Evolutionary conservation across 352 stramenopile genomes (phyloP).

Genomic region (Globisporangium carolinianum): DNA sequence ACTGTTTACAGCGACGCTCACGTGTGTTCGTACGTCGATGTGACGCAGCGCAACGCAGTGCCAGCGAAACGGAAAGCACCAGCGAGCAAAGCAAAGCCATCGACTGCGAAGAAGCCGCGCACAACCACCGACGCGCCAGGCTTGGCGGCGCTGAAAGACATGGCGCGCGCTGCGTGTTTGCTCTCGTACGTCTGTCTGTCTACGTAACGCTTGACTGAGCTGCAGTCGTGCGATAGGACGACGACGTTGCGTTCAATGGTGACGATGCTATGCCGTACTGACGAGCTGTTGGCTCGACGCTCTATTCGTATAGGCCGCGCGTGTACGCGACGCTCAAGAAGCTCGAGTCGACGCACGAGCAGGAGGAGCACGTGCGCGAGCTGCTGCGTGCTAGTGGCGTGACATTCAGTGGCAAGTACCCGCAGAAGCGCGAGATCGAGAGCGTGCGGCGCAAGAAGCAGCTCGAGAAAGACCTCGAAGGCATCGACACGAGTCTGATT

Average conservation of each 20-base stretch:
- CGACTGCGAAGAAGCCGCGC: conserved; percentile 18
- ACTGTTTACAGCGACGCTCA: not conserved
- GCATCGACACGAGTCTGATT: conserved; percentile 78
- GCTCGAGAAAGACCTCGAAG: conserved; percentile 68
- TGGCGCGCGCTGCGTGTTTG: conserved; percentile 57
- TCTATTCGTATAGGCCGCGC: conserved; percentile 26
- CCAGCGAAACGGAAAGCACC: not conserved
- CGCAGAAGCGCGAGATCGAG: conserved; percentile 54
- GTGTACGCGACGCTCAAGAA: conserved; percentile 59
- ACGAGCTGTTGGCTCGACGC: not conserved
- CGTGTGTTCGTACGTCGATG: not conserved
- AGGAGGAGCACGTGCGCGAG: conserved; percentile 55
- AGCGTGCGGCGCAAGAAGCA: conserved; percentile 62
- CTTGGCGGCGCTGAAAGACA: conserved; percentile 54
- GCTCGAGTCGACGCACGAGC: conserved; percentile 26
- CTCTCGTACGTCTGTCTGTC: conserved; percentile 47
- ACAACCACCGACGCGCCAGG: conserved; percentile 33
- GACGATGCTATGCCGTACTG: no score
- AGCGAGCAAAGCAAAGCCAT: conserved; percentile 7
- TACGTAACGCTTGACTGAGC: no score
- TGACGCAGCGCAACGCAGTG: conserved; percentile 9
- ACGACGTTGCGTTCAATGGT: no score
- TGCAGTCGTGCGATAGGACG: no score
- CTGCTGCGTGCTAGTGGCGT: conserved; percentile 36
- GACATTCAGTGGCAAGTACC: conserved; percentile 52